A percentile compares a stretch with the other conserved stretches of the same genome.
Evolutionary conservation across 305 asterid genomes (phyloP).

Genomic region (Plantago lanceolata): DNA sequence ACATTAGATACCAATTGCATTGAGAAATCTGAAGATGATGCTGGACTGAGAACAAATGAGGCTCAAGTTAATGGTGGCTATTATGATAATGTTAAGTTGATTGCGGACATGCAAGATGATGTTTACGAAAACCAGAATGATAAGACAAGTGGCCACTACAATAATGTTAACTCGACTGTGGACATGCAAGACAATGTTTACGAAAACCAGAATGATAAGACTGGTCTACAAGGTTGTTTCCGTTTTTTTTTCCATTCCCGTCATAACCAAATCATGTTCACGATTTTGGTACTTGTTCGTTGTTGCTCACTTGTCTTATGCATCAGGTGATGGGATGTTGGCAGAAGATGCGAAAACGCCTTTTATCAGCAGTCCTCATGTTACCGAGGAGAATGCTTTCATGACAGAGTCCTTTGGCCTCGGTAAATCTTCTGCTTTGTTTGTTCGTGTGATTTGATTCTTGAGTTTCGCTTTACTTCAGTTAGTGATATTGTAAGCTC

Average conservation of each 20-base stretch:
- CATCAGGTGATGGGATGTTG: slow-evolving; percentile 2
- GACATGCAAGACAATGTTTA: slow-evolving; percentile 14
- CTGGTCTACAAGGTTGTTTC: background rate
- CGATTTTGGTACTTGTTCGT: background rate
- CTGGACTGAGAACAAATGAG: slow-evolving; percentile 2
- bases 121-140: slow-evolving; percentile 24
- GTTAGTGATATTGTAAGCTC: too few species aligned
- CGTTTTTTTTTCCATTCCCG: background rate
- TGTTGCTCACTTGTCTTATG: slow-evolving; percentile 19
- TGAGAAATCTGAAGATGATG: slow-evolving; percentile 2
- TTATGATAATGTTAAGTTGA: slow-evolving; percentile 14
- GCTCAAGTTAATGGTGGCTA: slow-evolving; percentile 16
- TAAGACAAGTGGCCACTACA: slow-evolving; percentile 8
- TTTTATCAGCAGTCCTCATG: slow-evolving; percentile 16
- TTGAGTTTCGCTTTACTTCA: too few species aligned
- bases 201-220: slow-evolving; percentile 9
- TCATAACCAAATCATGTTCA: background rate
- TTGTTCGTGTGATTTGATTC: too few species aligned
- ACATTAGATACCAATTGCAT: slow-evolving; percentile 1
- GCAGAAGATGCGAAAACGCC: slow-evolving; percentile 18
- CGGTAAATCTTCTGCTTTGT: too few species aligned
- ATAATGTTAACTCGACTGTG: slow-evolving; percentile 11
- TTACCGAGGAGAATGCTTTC: slow-evolving; percentile 12
- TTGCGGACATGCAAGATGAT: slow-evolving; percentile 11
- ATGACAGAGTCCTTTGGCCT: background rate